Evolutionary conservation across 1,139 yeast species (phyloP), one percentile per base, ranked within the genome.

Genomic region (Zygoascus hellenicus): DNA sequence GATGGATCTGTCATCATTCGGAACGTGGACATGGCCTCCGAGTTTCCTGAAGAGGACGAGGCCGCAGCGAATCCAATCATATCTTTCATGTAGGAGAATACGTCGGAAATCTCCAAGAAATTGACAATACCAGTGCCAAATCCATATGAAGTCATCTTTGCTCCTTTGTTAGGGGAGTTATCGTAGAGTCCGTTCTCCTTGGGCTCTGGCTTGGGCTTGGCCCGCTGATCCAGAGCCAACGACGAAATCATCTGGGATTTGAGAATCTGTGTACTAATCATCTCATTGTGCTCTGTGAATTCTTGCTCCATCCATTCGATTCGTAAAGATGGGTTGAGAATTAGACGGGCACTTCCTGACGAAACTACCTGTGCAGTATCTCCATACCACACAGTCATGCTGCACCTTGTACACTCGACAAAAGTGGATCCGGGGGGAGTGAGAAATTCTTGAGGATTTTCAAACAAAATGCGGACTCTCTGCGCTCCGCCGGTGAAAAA

Each of bases 291-390:
- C 44, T 64, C 75, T 50, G 61, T 68, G 26, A 78, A 71, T 45
- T 74, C 76, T 52, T 81, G 69, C 58, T 85, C 95, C 45, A 84
- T 63, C 80, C 85, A 82, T 56, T 85, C 94, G 32, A 87, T 76
- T 53, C 77, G 75, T 53, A 85, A 69, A 48, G 75, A 77, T 36
- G 81, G 68, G 58, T 78, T 80, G 69, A 86, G 76, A 14, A 79
- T 67, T 7, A 83, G 74, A 54, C 79, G 78, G 19, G 81, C 63
- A 9, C 77, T 76, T 0, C 90, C 86, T 43, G 70, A 69, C 42
- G 81, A 73, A 7, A 76, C 72, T n/a, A 84, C 78, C 54, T 75
- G 72, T 1, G 90, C 80, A 0, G 90, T 95, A 64, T 86, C 95
- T 2, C 68, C 65, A 60, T 80, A 85, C 58, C 72, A 70, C 55